Percentiles rank a stretch among this genome's conserved stretches.
Evolutionary conservation across 495 filamentous ascomycete species (phyloP).

Genomic region (Cenococcum geophilum): DNA sequence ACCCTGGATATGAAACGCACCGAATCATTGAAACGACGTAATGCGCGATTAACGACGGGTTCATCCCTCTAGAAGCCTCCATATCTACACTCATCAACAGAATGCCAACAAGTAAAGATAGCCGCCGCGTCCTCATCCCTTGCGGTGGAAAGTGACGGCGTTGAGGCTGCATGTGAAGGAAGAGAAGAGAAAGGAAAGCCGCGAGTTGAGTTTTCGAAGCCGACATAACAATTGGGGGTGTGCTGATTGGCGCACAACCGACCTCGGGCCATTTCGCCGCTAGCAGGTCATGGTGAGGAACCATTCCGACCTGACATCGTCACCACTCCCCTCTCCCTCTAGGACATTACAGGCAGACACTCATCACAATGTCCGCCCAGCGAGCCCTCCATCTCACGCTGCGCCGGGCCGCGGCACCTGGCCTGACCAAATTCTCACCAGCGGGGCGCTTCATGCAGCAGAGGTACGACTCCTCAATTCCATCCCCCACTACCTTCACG

Average conservation of each 20-base stretch:
- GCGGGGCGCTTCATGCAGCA: constrained; percentile 31
- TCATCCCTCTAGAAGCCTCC: constrained; percentile 33
- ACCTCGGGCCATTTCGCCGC: neutral
- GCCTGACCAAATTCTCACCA: constrained; percentile 20
- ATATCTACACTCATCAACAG: constrained; percentile 25
- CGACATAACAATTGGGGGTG: constrained; percentile 15
- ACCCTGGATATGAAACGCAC: constrained; percentile 46
- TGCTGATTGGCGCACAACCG: constrained; percentile 27
- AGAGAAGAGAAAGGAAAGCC: constrained; percentile 4
- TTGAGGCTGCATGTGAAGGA: constrained; percentile 24
- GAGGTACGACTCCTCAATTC: constrained; percentile 29
- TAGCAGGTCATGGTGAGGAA: constrained; percentile 10
- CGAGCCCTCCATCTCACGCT: constrained; percentile 28
- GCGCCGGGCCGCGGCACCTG: constrained; percentile 20
- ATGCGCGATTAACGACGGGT: constrained; percentile 47
- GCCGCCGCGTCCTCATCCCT: constrained; percentile 23
- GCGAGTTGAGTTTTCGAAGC: neutral
- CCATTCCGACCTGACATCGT: constrained; percentile 13
- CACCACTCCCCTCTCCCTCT: constrained; percentile 21
- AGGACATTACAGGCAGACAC: constrained; percentile 10
- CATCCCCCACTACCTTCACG: constrained; percentile 7
- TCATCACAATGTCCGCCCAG: constrained; percentile 26
- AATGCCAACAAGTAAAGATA: constrained; percentile 28
- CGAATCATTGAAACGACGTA: constrained; percentile 30
- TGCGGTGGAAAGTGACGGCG: constrained; percentile 14